These are phyloP conservation scores for Agrocybe pediades DNA, from an alignment of 768 basidiomycete species.

Conservation along the genomic window DNA sequence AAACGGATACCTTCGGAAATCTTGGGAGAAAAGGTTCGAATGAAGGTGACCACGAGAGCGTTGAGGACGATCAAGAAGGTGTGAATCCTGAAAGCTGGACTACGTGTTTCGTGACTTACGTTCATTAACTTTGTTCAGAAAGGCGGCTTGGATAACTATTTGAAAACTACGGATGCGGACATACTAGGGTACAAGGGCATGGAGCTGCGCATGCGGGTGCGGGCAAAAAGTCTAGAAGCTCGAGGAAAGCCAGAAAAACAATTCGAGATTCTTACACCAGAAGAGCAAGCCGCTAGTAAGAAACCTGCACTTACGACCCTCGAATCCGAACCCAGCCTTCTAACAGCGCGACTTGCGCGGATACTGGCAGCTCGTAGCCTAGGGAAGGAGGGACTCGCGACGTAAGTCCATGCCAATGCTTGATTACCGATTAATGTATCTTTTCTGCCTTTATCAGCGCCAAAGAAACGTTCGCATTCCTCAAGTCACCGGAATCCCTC, in stretches of 20 bases:
- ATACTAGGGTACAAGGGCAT: constrained; percentile 47
- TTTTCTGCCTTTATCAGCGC: not conserved
- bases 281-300: constrained; percentile 1
- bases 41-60: constrained; percentile 78
- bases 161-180: constrained; percentile 40
- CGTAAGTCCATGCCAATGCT: not conserved
- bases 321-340: not conserved
- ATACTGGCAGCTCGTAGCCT: constrained; percentile 2
- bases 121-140: constrained; percentile 37
- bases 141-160: constrained; percentile 73
- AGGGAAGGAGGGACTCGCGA: constrained; percentile 8
- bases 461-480: not conserved
- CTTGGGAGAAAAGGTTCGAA: constrained; percentile 53
- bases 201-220: constrained; percentile 44
- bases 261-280: constrained; percentile 7
- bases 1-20: constrained; percentile 74
- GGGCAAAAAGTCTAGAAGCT: constrained; percentile 17
- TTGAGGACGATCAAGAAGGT: constrained; percentile 87
- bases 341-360: constrained; percentile 10
- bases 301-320: not conserved
- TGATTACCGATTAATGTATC: not conserved
- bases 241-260: constrained; percentile 1
- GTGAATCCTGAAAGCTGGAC: constrained; percentile 6
- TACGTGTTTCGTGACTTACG: not conserved
- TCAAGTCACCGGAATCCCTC: not conserved